These are phyloP conservation scores for Stachybotrys chlorohalonatus DNA, from an alignment of 2,329 filamentous ascomycete species.

Conservation along the genomic window DNA sequence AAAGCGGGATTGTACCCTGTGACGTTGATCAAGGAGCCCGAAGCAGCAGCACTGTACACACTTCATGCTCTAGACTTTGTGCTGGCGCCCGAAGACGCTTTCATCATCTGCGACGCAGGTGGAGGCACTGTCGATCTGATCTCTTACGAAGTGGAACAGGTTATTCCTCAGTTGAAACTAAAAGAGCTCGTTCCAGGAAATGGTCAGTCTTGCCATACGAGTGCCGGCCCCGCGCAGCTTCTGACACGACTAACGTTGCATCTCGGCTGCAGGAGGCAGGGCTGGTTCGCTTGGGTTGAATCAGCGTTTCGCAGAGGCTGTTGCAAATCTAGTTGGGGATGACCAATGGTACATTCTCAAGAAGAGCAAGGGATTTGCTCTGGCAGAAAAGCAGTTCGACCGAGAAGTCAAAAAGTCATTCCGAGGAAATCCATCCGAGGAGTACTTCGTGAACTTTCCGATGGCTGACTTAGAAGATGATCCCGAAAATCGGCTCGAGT, in stretches of 20 bases:
- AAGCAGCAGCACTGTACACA: slow-evolving; percentile 9
- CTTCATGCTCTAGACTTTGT: slow-evolving; percentile 3
- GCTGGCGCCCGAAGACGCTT: slow-evolving; percentile 4
- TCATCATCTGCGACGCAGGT: slow-evolving; percentile 16
- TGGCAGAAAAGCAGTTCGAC: slow-evolving; percentile 8
- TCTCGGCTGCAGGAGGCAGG: slow-evolving; percentile 8
- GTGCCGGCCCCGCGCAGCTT: neutral
- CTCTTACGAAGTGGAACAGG: slow-evolving; percentile 17
- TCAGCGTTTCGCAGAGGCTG: slow-evolving; percentile 7
- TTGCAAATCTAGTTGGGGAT: slow-evolving; percentile 8
- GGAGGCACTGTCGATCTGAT: slow-evolving; percentile 21
- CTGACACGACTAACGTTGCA: neutral
- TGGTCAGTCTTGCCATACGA: slow-evolving; percentile 4
- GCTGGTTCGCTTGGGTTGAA: slow-evolving; percentile 14
- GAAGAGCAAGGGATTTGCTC: slow-evolving; percentile 4
- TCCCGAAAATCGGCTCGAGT: slow-evolving; percentile 1
- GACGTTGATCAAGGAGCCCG: slow-evolving; percentile 9
- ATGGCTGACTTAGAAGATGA: slow-evolving; percentile 9
- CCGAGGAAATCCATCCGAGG: slow-evolving; percentile 3
- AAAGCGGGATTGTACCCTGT: slow-evolving; percentile 7
- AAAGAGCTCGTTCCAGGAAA: slow-evolving; percentile 14
- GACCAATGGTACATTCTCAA: slow-evolving; percentile 4
- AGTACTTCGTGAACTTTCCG: slow-evolving; percentile 10
- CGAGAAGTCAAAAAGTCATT: slow-evolving; percentile 10
- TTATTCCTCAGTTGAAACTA: slow-evolving; percentile 8